Percentiles rank a stretch among this genome's conserved stretches.
Conservation (phyloP, 2,329 filamentous ascomycete genomes). For the Microcera coccophila region DNA sequence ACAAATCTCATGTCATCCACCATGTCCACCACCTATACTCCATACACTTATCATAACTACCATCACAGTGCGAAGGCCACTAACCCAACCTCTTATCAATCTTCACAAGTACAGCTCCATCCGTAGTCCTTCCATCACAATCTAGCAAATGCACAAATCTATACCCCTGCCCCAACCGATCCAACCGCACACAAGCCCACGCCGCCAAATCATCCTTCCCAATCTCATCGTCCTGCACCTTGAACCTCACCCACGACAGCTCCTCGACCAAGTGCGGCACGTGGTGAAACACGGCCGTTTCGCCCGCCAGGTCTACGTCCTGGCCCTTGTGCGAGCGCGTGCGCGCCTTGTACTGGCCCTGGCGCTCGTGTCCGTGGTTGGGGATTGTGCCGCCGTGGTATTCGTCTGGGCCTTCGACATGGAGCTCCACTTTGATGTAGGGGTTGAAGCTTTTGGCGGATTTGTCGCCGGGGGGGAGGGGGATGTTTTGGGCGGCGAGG, state of each 20-base stretch:
- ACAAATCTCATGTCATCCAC: neutral
- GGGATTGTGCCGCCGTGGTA: conserved; percentile 34
- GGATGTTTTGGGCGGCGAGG: conserved; percentile 71
- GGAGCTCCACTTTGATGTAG: conserved; percentile 79
- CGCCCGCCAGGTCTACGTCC: conserved; percentile 59
- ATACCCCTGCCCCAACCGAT: conserved; percentile 71
- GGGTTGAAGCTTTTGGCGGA: conserved; percentile 61
- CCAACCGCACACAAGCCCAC: conserved; percentile 85
- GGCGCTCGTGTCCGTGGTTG: conserved; percentile 39
- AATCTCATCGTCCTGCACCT: conserved; percentile 82
- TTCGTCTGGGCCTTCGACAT: conserved; percentile 65
- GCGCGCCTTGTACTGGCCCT: conserved; percentile 53
- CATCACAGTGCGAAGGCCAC: neutral
- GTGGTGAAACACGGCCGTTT: conserved; percentile 54
- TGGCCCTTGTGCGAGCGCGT: conserved; percentile 56
- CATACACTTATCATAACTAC: no score
- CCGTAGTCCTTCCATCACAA: conserved; percentile 59
- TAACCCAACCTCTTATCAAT: conserved; percentile 55
- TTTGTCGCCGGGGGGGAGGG: conserved; percentile 55
- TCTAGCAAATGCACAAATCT: conserved; percentile 75
- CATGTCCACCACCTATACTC: no score
- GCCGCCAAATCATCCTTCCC: conserved; percentile 74
- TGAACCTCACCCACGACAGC: conserved; percentile 73
- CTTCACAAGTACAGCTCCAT: conserved; percentile 69
- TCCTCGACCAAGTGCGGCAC: conserved; percentile 60